A percentile compares a stretch with the other conserved stretches of the same genome.
Conservation (phyloP, 2,329 filamentous ascomycete genomes). For the Lecanosticta acicola region DNA sequence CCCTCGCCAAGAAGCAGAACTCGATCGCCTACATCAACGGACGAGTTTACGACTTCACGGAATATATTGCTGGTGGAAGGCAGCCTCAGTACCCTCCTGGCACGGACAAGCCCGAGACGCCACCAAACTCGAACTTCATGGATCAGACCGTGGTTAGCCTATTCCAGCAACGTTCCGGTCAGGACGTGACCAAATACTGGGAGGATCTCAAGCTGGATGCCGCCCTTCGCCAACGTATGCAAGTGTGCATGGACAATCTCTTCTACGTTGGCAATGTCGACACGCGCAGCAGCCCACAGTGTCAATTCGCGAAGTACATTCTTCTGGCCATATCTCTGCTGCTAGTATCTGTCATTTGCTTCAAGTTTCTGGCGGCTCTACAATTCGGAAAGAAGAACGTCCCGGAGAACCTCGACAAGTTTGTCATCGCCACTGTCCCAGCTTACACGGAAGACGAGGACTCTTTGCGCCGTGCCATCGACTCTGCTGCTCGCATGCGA, state of each 20-base stretch:
- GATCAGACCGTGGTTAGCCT: conserved; percentile 64
- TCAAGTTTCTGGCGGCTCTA: conserved; percentile 95
- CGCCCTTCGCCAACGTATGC: conserved; percentile 60
- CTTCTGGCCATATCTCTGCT: conserved; percentile 78
- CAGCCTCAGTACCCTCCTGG: conserved; percentile 54
- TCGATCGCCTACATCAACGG: conserved; percentile 72
- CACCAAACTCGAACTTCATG: conserved; percentile 70
- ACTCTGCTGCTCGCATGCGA: conserved; percentile 88
- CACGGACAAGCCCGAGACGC: conserved; percentile 43
- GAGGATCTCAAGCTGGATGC: conserved; percentile 58
- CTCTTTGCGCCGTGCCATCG: conserved; percentile 90
- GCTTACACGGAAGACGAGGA: conserved; percentile 99
- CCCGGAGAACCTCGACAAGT: conserved; percentile 96
- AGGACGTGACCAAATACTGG: conserved; percentile 81
- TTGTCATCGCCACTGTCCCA: conserved; percentile 94
- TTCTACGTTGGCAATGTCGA: conserved; percentile 93
- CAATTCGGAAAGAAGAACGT: conserved; percentile 89
- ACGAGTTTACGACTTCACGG: conserved; percentile 82
- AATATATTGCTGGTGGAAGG: conserved; percentile 72
- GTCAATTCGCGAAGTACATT: conserved; percentile 84
- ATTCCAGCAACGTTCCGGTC: conserved; percentile 69
- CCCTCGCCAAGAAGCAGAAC: conserved; percentile 47
- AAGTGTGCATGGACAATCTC: conserved; percentile 81
- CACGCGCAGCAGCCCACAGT: conserved; percentile 78
- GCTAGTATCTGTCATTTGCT: conserved; percentile 73